Evolutionary conservation across 75 land plant species (phyloP), one percentile per base, ranked within the genome.

Genomic region (Chamaecyparis obtusa): DNA sequence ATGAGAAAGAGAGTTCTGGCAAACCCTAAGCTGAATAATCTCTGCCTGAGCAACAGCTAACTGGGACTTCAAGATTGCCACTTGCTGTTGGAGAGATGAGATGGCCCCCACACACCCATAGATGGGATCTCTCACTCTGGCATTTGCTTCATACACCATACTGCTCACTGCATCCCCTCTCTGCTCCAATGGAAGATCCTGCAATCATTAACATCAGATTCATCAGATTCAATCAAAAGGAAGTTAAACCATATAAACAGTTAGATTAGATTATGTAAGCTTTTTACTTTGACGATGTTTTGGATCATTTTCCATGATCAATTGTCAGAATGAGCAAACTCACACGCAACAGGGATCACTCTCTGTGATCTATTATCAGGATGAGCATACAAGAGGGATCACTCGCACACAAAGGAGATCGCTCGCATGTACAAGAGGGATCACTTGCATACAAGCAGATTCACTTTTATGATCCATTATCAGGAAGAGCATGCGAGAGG

Each of bases 141-240:
- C 90, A 85, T 89, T 87, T 6, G 90, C 90, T 72, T 89, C 90
- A 54, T 89, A 89, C 7, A 89, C 89, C 90, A 89, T 87, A 82
- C 89, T 88, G 69, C 89, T 87, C 83, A 87, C 90, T 21, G 90
- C 89, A 48, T 89, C 89, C 51, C 88, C 89, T 41, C 89, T 64
- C 74, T 88, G 89, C 67, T 88, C 88, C 77, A 88, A 9, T 33
- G 90, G 90, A 60, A 89, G 88, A 48, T 89, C 90, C 90, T 89
- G 75, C 72, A 51, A 16, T 9, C 75, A 71, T n/a, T 8, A 32
- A n/a, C 71, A 67, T 27, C 71, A 67, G 27, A n/a, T 67, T 67
- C 30, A 21, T 67, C 71, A 67, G 71, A 67, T 30, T 27, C 71
- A 67, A 51, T 51, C 30, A 27, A 67, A 19, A 17, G 4, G 0